Conservation (phyloP, 352 stramenopile genomes). For the Saprolegnia parasitica region DNA sequence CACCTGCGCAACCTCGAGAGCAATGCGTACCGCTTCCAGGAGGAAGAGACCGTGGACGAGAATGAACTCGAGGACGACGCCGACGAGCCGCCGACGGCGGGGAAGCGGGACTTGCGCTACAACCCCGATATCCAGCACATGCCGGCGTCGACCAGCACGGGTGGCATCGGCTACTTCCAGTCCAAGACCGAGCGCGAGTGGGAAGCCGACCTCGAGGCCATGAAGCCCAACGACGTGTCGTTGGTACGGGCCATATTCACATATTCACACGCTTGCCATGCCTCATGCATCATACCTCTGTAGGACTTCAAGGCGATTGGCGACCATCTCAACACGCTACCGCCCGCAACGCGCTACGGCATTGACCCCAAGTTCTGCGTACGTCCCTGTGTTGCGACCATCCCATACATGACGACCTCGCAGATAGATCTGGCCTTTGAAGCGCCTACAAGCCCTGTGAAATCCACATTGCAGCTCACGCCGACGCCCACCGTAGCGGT, state of each 20-base stretch:
- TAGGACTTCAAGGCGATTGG: conserved; percentile 72
- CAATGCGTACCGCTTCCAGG: conserved; percentile 66
- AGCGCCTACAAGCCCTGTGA: no score
- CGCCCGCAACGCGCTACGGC: conserved; percentile 49
- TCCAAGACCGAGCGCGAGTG: conserved; percentile 51
- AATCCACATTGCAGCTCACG: no score
- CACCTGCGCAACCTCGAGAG: conserved; percentile 43
- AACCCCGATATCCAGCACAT: conserved; percentile 27
- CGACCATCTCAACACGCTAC: conserved; percentile 44
- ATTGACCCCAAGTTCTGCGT: conserved; percentile 77
- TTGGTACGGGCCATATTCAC: conserved; percentile 44
- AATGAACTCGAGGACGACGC: conserved; percentile 53
- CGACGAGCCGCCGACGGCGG: conserved; percentile 35
- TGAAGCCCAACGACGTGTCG: conserved; percentile 33
- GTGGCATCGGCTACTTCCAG: conserved; percentile 24
- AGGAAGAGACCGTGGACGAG: conserved; percentile 51
- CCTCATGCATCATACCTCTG: conserved; percentile 1
- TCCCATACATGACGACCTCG: neutral
- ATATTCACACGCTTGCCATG: conserved; percentile 18
- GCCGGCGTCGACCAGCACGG: neutral
- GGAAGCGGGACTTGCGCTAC: conserved; percentile 22
- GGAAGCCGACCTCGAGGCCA: conserved; percentile 39
- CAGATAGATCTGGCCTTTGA: neutral
- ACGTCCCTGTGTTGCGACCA: conserved; percentile 27
- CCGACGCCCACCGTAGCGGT: no score